Evolutionary conservation across 1,284 basidiomycete genomes (phyloP), one percentile per base, ranked within the genome.

Genomic region (Pseudozyma hubeiensis): DNA sequence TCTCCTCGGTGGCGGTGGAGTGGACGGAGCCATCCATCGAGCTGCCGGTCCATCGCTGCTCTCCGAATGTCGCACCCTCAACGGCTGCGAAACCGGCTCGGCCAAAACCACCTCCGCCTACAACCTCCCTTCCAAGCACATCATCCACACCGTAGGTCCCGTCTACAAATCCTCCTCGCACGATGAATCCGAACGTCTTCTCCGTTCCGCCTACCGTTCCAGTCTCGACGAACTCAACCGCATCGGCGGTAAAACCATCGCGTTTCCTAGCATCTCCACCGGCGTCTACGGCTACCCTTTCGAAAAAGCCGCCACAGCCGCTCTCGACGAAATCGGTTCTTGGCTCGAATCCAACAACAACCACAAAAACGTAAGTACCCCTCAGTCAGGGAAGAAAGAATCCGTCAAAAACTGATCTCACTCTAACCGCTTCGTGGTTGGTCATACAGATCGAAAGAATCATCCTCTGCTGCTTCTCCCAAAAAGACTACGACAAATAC

Each of bases 131-230:
- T 91, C 87, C 17, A 89, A 88, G 60, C 87, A 90, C 69, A 87
- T 97, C 59, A 93, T 97, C 17, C 96, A 97, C 80, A 90, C 96
- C 1, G 94, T 97, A 29, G 95, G 95, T 10, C 94, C 94, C 0
- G 85, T 94, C 3, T 96, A 93, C 29, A 35, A 35, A 0, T 9
- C 49, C 3, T 30, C 19, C 3, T 24, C 34, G 6, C 53, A 43
- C 11, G 39, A 43, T 0, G 51, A 77, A 31, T 52, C 40, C 17
- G 64, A 65, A 24, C 11, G n/a, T 5, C 60, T 78, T 63, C 88
- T 98, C 4, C 43, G 68, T 50, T 70, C 58, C 16, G 79, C 80
- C 10, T 84, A 84, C 60, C 44, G 64, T 11, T 40, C 60, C 9
- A 75, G 69, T 39, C 58, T 83, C 17, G 64, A 79, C 5, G 64